A percentile compares a stretch with the other conserved stretches of the same genome.
Evolutionary conservation across 2,329 filamentous ascomycete genomes (phyloP).

Genomic region (Aspergillus chevalieri): DNA sequence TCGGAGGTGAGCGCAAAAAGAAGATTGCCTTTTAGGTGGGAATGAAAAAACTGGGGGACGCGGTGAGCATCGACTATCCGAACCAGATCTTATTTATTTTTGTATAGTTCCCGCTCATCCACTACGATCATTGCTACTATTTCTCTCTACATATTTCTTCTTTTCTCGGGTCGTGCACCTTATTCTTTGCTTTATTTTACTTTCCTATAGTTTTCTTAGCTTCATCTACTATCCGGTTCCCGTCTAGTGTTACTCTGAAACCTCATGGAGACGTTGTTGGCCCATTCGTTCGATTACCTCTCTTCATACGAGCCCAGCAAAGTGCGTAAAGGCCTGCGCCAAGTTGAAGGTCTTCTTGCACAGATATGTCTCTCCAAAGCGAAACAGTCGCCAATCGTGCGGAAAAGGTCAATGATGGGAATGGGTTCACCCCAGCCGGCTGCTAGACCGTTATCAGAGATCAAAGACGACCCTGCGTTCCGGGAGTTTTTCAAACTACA

Average conservation of each 20-base stretch:
- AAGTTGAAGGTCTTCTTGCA: slow-evolving; percentile 87
- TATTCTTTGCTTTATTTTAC: slow-evolving; percentile 2
- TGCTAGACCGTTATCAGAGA: slow-evolving; percentile 60
- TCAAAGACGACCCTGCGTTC: slow-evolving; percentile 80
- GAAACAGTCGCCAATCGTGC: slow-evolving; percentile 33
- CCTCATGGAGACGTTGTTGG: slow-evolving; percentile 82
- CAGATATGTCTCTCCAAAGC: slow-evolving; percentile 77
- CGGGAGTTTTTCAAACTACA: slow-evolving; percentile 94
- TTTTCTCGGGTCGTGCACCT: background rate
- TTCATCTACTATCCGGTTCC: slow-evolving; percentile 9
- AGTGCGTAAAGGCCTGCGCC: slow-evolving; percentile 86
- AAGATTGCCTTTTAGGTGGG: too few relatives aligned
- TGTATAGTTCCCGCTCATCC: background rate
- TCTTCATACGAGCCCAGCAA: slow-evolving; percentile 86
- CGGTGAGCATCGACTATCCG: background rate
- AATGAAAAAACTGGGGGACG: background rate
- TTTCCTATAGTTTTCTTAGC: background rate
- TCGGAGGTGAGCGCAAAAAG: background rate
- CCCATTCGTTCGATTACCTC: slow-evolving; percentile 91
- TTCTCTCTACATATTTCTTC: slow-evolving; percentile 1
- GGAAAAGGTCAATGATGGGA: slow-evolving; percentile 37
- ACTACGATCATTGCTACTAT: slow-evolving; percentile 1
- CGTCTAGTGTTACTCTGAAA: background rate
- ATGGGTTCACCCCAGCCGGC: slow-evolving; percentile 37
- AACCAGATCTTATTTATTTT: slow-evolving; percentile 1